A percentile compares a stretch with the other conserved stretches of the same genome.
Conservation (phyloP, 176 grass and related monocot species). For the Puccinellia tenuiflora region DNA sequence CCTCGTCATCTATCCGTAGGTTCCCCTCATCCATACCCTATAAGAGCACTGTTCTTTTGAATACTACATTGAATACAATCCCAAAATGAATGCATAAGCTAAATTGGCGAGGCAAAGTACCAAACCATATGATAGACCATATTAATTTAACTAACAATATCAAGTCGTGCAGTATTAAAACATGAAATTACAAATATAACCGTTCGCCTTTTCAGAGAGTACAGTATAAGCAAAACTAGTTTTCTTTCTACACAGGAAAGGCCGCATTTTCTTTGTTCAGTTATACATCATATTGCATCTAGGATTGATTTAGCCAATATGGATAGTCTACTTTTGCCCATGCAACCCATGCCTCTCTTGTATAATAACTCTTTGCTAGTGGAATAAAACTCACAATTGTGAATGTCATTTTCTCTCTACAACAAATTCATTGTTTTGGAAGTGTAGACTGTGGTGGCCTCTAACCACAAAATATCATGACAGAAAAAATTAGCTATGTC, state of each 20-base stretch:
- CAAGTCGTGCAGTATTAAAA: background rate
- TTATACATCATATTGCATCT: background rate
- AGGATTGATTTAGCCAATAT: background rate
- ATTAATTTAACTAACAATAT: background rate
- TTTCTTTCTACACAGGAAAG: background rate
- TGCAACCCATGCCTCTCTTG: background rate
- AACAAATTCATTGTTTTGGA: background rate
- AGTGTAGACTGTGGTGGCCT: background rate
- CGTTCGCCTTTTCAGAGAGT: no score
- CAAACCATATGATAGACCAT: background rate
- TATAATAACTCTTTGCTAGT: background rate
- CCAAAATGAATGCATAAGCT: background rate
- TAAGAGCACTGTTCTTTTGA: conserved; percentile 31
- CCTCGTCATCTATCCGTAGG: conserved; percentile 74
- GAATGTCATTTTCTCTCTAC: background rate
- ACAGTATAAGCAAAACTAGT: background rate
- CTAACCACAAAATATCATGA: conserved; percentile 1
- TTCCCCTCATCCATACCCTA: conserved; percentile 72
- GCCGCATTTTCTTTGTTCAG: background rate
- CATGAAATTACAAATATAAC: background rate
- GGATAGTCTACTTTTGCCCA: background rate
- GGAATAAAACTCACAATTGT: background rate
- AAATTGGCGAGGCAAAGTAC: background rate
- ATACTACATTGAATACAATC: conserved; percentile 25
- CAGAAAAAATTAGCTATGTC: conserved; percentile 3